Evolutionary conservation across 805 yeast genomes (phyloP), one percentile per base, ranked within the genome.

Genomic region (Ogataea allantospora): DNA sequence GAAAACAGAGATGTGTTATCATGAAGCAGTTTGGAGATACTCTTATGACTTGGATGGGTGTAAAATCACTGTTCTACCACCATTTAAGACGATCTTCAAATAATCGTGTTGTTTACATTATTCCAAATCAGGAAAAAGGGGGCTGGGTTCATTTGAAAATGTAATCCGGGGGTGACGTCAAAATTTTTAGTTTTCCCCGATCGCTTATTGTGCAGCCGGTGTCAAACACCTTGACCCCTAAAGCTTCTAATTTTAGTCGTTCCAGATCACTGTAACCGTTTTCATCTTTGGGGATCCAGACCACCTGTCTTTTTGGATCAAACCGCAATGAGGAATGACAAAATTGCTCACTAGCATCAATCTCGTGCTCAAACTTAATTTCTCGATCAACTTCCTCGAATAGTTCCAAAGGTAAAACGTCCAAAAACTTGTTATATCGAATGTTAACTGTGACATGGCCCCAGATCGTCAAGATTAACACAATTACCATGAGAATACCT

Each of bases 391-490:
- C 26, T 18, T 17, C 18, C 15, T 27, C 40, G 6, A 30, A 46
- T 7, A 47, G 15, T 17, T 51, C 51, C n/a, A 58, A 27, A 6
- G 81, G 79, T 15, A 70, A 47, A 33, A 62, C 57, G 9, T 58
- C 53, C 23, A 66, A 51, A 33, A 66, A 46, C 4, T 55, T 61
- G 2, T 57, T 57, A 41, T 62, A 79, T 28, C 70, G 55, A 26
- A 54, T 59, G 33, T 73, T 70, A 7, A 84, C 65, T 6, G 71
- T 67, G 27, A 68, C 54, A 46, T 88, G 88, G 1, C 71, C 75
- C 22, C 75, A 68, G 4, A 79, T 60, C 0, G 95, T 86, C 2
- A 62, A 45, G 2, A 75, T 44, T 21, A 84, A 57, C 0, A 78
- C 60, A 2, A 71, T 27, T 2, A 76, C 54, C 77, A 82, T 81